Evolutionary conservation across 2,329 filamentous ascomycete genomes (phyloP).

Genomic region (Xylaria hypoxylon): DNA sequence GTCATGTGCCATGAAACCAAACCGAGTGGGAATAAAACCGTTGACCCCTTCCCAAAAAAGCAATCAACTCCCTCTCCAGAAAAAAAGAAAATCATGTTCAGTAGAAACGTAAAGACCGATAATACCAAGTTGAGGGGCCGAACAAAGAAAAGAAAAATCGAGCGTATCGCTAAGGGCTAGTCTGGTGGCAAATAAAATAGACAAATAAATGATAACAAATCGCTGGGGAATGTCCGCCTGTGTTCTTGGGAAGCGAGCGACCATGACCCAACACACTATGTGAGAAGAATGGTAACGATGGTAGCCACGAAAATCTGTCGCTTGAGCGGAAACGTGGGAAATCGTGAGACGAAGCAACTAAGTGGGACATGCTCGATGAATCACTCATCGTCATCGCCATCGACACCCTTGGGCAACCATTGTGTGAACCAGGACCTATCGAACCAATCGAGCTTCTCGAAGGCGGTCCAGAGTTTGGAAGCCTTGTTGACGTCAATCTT

Average conservation of each 20-base stretch:
- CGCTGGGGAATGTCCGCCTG: not conserved
- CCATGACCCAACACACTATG: not conserved
- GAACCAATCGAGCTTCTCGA: conserved; percentile 88
- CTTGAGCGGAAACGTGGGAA: not conserved
- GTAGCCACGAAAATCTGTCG: not conserved
- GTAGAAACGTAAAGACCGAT: conserved; percentile 8
- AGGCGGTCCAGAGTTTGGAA: conserved; percentile 90
- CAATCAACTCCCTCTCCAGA: conserved; percentile 35
- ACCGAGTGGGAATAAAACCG: conserved; percentile 18
- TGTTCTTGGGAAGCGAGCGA: not conserved
- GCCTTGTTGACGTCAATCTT: conserved; percentile 99
- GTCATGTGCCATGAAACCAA: conserved; percentile 45
- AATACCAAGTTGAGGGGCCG: conserved; percentile 15
- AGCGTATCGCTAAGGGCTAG: conserved; percentile 38
- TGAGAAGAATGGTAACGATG: not conserved
- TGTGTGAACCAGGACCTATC: conserved; percentile 61
- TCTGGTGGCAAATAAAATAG: conserved; percentile 28
- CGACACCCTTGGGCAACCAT: conserved; percentile 48
- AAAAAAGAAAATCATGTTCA: not conserved
- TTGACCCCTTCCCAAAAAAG: conserved; percentile 6
- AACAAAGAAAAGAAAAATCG: conserved; percentile 22
- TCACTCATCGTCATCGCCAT: not conserved
- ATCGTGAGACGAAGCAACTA: not conserved
- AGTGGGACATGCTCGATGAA: conserved; percentile 44
- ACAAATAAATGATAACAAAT: not conserved